Evolutionary conservation across 805 yeast genomes (phyloP), one percentile per base, ranked within the genome.

Genomic region (Torulaspora quercuum): DNA sequence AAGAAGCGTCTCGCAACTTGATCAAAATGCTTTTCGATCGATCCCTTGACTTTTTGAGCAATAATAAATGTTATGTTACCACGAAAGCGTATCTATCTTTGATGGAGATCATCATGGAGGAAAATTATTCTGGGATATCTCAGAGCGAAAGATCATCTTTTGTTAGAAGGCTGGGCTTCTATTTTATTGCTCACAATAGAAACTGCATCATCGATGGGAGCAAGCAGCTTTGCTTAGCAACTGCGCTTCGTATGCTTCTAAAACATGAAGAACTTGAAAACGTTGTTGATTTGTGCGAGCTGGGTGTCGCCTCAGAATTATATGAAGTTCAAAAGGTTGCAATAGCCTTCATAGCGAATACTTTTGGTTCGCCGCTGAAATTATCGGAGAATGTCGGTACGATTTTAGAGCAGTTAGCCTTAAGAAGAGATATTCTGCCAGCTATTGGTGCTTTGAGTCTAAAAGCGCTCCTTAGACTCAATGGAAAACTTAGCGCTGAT

Each of bases 281-380:
- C 11, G 35, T 64, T 2, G 36, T 31, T 5, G 59, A 55, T 5
- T 20, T 73, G 1, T 33, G 67, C 10, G 46, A 53, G 10, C 29
- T 65, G 7, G 66, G 70, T 4, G 37, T 76, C 12, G 24, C 35
- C 1, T 72, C 78, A 0, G 37, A 57, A 2, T 58, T 52, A 29
- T 73, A 63, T 45, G 76, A 74, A 42, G 75, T 74, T 10, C 75
- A 71, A 45, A 31, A 68, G 1, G 45, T 60, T 3, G 67, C 75
- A 0, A 53, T 77, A 11, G 45, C 58, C 0, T 67, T 59, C 39
- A 52, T 66, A 24, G 31, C 45, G 4, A 25, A 32, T 24, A 14
- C 23, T 7, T 12, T 29, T 15, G 44, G 39, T 16, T 10, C 35
- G 11, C 4, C 23, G 2, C 19, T 20, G 2, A 14, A 22, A 3